A percentile compares a stretch with the other conserved stretches of the same genome.
Conservation (phyloP, 164 flowering plant genomes). For the Sedum album region DNA sequence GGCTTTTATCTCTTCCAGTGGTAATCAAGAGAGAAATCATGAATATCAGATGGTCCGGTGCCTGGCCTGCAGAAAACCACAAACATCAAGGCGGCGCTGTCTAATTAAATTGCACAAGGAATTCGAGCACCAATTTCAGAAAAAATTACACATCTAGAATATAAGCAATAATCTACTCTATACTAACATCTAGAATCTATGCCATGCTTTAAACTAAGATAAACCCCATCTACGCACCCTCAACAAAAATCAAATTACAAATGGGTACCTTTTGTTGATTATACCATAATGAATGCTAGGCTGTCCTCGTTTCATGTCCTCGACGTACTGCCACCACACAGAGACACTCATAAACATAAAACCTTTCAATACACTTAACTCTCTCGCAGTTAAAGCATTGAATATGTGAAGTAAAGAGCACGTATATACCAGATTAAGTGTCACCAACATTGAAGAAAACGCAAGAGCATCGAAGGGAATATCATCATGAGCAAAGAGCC, state of each 20-base stretch:
- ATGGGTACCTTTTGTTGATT: conserved; percentile 68
- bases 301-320: conserved; percentile 61
- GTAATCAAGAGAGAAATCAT: conserved; percentile 47
- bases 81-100: conserved; percentile 5
- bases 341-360: background rate
- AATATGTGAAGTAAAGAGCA: background rate
- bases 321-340: conserved; percentile 51
- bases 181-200: background rate
- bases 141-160: too few relatives aligned
- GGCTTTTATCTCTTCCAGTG: conserved; percentile 27
- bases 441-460: conserved; percentile 82
- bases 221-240: background rate
- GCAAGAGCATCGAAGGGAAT: conserved; percentile 89
- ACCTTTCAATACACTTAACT: background rate
- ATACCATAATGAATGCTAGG: conserved; percentile 75
- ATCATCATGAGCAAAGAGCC: conserved; percentile 64
- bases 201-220: background rate
- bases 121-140: too few relatives aligned
- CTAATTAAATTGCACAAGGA: background rate
- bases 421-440: conserved; percentile 63
- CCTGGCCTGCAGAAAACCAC: conserved; percentile 52
- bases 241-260: background rate
- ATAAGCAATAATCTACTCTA: too few relatives aligned
- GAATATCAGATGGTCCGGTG: conserved; percentile 58
- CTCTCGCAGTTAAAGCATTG: background rate